Base-by-base conservation (phyloP, 1,139 yeast genomes). In the Geotrichum aggregatum region DNA sequence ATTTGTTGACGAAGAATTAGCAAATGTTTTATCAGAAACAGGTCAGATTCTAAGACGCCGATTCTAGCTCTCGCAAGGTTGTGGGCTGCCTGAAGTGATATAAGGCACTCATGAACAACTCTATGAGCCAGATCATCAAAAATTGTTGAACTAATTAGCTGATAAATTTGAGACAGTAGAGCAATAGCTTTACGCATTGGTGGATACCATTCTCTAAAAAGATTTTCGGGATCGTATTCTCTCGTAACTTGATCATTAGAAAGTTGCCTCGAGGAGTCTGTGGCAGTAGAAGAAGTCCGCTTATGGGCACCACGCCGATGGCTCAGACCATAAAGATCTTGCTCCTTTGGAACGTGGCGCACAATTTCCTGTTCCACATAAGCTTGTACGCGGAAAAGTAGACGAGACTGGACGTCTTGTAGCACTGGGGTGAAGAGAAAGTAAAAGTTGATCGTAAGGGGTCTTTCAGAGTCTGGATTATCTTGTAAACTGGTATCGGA, bases 71-170 rank as follows among this genome's bases (percentile, higher is more conserved):
- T 58, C 56, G 76, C 69, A 56, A 70, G 56, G 1, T 66, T 71
- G 59, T 77, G 79, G 6, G 86, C 87, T 61, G 63, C 73, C 66
- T 71, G 77, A 66, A 76, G 75, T 30, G 81, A 85, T 49, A 71
- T 66, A 38, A 91, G 77, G 61, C 95, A 84, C 46, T 85, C 79
- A 63, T 87, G 96, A 4, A 91, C 87, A 54, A 88, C 82, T 52
- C 85, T 81, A 65, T 89, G 96, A 0, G 97, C 96, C 57, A 91
- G 70, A 63, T 88, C 96, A 63, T 89, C 96, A 70, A 91, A 91
- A 1, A 89, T 87, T 8, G 79, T 73, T n/a, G 72, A 61, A 58
- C 84, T 83, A 24, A 91, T 78, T 59, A 89, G 73, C 63, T 87
- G 95, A 64, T 88, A 87, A 21, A 91, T 84, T 63, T 82, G 86